Conservation (phyloP, 2,329 filamentous ascomycete species). For the Orbilia brochopaga region DNA sequence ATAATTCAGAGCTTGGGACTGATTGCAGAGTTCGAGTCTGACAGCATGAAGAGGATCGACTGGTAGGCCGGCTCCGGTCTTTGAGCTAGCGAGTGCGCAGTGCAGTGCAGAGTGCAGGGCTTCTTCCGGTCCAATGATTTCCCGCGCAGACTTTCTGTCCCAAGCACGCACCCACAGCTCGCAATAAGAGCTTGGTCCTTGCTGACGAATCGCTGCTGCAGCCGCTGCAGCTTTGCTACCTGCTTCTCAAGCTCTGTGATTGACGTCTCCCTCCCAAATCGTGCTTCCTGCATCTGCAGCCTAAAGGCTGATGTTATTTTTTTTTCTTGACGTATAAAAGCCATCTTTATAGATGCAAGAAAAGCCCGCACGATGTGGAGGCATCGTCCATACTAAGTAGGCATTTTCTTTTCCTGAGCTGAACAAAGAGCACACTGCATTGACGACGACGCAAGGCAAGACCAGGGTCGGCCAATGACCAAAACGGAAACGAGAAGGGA, state of each 20-base stretch:
- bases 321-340: constrained; percentile 48
- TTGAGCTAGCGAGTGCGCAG: constrained; percentile 19
- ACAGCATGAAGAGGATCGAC: constrained; percentile 9
- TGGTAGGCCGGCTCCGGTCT: constrained; percentile 26
- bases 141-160: constrained; percentile 36
- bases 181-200: constrained; percentile 29
- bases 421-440: constrained; percentile 32
- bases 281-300: constrained; percentile 18
- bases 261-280: constrained; percentile 20
- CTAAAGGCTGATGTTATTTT: constrained; percentile 50
- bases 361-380: constrained; percentile 47
- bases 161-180: constrained; percentile 23
- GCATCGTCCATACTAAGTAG: constrained; percentile 7
- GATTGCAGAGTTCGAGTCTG: background rate
- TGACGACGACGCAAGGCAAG: constrained; percentile 26
- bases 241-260: constrained; percentile 9
- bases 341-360: constrained; percentile 49
- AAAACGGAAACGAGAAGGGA: constrained; percentile 12
- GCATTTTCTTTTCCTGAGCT: constrained; percentile 20
- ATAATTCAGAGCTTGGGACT: constrained; percentile 5
- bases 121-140: constrained; percentile 48
- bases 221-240: constrained; percentile 9
- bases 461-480: constrained; percentile 27
- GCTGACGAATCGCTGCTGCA: constrained; percentile 21
- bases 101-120: constrained; percentile 14